A percentile compares a stretch with the other conserved stretches of the same genome.
phyloP scores from a whole-genome alignment of 2,329 filamentous ascomycete species.

The Neurospora sp. region DNA sequence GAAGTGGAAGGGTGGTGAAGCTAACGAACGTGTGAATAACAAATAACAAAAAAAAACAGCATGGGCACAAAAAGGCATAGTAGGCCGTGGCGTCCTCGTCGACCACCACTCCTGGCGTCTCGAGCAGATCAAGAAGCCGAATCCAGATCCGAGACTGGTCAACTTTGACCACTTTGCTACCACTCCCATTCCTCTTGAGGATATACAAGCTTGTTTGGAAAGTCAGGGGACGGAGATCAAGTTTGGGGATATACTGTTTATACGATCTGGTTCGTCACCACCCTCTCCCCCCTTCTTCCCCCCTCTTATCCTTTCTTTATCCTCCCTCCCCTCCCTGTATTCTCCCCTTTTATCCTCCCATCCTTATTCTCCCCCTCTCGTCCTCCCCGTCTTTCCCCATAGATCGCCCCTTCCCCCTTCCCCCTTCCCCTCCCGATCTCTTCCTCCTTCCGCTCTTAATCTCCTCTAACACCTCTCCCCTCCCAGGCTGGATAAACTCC shows the following conservation, averaged over 20 bases:
- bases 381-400: too few species aligned
- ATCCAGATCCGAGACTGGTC: neutral
- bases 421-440: neutral
- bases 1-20: neutral
- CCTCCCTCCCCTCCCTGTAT: neutral
- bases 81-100: slow-evolving; percentile 43
- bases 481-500: neutral
- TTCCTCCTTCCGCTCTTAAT: too few species aligned
- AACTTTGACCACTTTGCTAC: slow-evolving; percentile 27
- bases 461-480: neutral
- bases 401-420: too few species aligned
- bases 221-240: slow-evolving; percentile 34
- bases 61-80: slow-evolving; percentile 44
- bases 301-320: neutral
- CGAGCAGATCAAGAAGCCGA: slow-evolving; percentile 20
- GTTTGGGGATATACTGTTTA: slow-evolving; percentile 44
- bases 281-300: neutral
- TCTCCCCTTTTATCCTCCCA: neutral
- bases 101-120: slow-evolving; percentile 41
- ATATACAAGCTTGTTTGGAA: slow-evolving; percentile 31
- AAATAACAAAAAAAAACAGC: slow-evolving; percentile 19
- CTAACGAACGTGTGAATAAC: neutral
- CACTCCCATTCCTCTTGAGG: slow-evolving; percentile 20
- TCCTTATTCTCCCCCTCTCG: neutral
- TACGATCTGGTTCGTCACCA: slow-evolving; percentile 25